phyloP scores from a whole-genome alignment of 2,329 filamentous ascomycete genomes.

The Tolypocladium tundrense region DNA sequence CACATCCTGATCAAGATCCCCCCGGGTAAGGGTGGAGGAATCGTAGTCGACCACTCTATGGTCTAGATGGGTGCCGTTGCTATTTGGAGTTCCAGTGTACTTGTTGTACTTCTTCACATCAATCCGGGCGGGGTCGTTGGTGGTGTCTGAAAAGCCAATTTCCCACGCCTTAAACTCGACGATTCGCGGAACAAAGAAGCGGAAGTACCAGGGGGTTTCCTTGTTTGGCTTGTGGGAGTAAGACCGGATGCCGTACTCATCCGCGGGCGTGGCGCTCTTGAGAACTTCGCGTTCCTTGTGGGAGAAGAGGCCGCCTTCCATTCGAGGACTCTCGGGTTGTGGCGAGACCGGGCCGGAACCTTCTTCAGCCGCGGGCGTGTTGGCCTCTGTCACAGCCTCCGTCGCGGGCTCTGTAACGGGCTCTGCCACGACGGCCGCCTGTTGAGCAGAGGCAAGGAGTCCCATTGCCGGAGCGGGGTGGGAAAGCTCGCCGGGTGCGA shows the following conservation, averaged over 20 bases:
- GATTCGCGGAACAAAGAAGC: slow-evolving; percentile 36
- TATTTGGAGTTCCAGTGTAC: slow-evolving; percentile 43
- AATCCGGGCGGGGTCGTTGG: slow-evolving; percentile 33
- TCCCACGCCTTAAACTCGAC: slow-evolving; percentile 41
- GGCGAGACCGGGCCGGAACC: slow-evolving; percentile 25
- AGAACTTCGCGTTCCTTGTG: slow-evolving; percentile 27
- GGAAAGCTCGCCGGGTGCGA: slow-evolving; percentile 12
- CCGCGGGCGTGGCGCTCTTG: slow-evolving; percentile 32
- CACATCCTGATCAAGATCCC: slow-evolving; percentile 40
- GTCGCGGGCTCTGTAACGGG: slow-evolving; percentile 8
- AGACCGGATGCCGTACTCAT: slow-evolving; percentile 41
- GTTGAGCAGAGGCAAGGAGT: slow-evolving; percentile 27
- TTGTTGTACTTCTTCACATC: slow-evolving; percentile 14
- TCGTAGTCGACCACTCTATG: slow-evolving; percentile 44
- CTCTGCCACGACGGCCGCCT: slow-evolving; percentile 16
- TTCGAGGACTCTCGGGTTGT: slow-evolving; percentile 18
- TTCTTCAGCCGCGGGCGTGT: slow-evolving; percentile 23
- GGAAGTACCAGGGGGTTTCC: slow-evolving; percentile 37
- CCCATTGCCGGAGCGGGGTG: slow-evolving; percentile 24
- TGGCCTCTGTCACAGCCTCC: slow-evolving; percentile 13
- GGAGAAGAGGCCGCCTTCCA: slow-evolving; percentile 13
- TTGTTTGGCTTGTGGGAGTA: slow-evolving; percentile 28
- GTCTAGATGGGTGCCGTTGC: slow-evolving; percentile 43
- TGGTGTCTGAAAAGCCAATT: slow-evolving; percentile 50
- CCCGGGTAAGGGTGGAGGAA: slow-evolving; percentile 33